These are phyloP conservation scores for Blastobotrys attinorum DNA, from an alignment of 805 yeast species.

Conservation along the genomic window DNA sequence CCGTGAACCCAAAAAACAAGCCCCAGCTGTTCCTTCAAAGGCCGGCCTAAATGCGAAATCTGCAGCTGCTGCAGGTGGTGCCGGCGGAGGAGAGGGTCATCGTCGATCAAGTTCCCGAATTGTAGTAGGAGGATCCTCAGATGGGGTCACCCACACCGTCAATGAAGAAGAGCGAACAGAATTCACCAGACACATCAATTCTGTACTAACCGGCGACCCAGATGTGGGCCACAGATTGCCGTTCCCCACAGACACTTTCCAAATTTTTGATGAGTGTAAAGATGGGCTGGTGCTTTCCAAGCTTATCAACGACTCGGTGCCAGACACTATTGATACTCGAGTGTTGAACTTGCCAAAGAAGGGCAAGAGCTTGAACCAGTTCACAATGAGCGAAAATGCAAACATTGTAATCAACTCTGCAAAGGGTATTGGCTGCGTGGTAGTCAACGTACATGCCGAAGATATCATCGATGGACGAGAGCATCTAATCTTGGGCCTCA, in stretches of 20 bases:
- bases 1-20: slow-evolving; percentile 27
- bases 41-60: slow-evolving; percentile 3
- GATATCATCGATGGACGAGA: slow-evolving; percentile 96
- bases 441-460: slow-evolving; percentile 95
- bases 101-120: slow-evolving; percentile 39
- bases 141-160: slow-evolving; percentile 92
- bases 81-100: slow-evolving; percentile 6
- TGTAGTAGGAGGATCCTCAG: slow-evolving; percentile 74
- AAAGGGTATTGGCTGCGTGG: slow-evolving; percentile 97
- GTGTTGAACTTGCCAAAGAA: slow-evolving; percentile 83
- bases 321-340: slow-evolving; percentile 97
- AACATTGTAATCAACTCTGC: slow-evolving; percentile 97
- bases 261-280: slow-evolving; percentile 91
- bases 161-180: slow-evolving; percentile 95
- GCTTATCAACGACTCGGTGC: slow-evolving; percentile 94
- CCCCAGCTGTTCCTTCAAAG: slow-evolving; percentile 7
- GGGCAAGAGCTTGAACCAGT: slow-evolving; percentile 77
- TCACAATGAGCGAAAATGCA: slow-evolving; percentile 94
- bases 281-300: slow-evolving; percentile 92
- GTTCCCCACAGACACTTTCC: slow-evolving; percentile 88
- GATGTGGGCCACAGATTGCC: slow-evolving; percentile 83
- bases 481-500: slow-evolving; percentile 87
- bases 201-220: slow-evolving; percentile 81
- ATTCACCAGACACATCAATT: slow-evolving; percentile 92
- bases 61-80: not conserved